Evolutionary conservation across 2,329 filamentous ascomycete species (phyloP).

Genomic region (Alternaria brassicicola): DNA sequence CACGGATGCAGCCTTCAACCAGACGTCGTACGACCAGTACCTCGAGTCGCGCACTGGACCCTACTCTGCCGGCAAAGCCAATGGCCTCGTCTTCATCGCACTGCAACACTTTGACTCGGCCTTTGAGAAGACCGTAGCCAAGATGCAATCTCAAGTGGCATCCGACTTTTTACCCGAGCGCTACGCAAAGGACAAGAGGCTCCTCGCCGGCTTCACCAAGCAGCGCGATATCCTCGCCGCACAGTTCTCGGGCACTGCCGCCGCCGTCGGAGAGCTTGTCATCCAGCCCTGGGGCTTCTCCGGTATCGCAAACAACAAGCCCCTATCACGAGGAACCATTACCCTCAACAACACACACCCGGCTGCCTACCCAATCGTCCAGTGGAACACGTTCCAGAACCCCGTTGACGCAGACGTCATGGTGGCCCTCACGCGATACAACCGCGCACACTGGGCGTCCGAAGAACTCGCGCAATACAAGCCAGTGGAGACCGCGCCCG

Average conservation of each 20-base stretch:
- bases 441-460: slow-evolving; percentile 39
- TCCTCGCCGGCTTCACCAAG: slow-evolving; percentile 3
- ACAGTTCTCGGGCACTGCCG: slow-evolving; percentile 8
- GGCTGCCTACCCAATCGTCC: slow-evolving; percentile 27
- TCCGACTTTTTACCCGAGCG: slow-evolving; percentile 13
- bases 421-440: slow-evolving; percentile 38
- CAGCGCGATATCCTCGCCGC: slow-evolving; percentile 14
- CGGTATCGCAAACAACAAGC: slow-evolving; percentile 13
- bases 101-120: slow-evolving; percentile 2
- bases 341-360: slow-evolving; percentile 41
- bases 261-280: slow-evolving; percentile 32
- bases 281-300: slow-evolving; percentile 18
- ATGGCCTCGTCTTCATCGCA: slow-evolving; percentile 16
- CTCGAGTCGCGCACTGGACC: slow-evolving; percentile 31
- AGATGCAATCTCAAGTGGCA: slow-evolving; percentile 16
- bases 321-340: slow-evolving; percentile 38
- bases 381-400: slow-evolving; percentile 42
- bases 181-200: slow-evolving; percentile 11
- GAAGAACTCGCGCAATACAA: slow-evolving; percentile 29
- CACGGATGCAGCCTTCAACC: slow-evolving; percentile 29
- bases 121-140: slow-evolving; percentile 4
- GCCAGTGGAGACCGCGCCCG: slow-evolving; percentile 40
- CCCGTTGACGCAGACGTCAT: slow-evolving; percentile 45
- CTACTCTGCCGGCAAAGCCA: slow-evolving; percentile 17
- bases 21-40: slow-evolving; percentile 26